These are phyloP conservation scores for Hsuehochloa calcarea DNA, from an alignment of 176 grass and related monocot species.

Conservation along the genomic window DNA sequence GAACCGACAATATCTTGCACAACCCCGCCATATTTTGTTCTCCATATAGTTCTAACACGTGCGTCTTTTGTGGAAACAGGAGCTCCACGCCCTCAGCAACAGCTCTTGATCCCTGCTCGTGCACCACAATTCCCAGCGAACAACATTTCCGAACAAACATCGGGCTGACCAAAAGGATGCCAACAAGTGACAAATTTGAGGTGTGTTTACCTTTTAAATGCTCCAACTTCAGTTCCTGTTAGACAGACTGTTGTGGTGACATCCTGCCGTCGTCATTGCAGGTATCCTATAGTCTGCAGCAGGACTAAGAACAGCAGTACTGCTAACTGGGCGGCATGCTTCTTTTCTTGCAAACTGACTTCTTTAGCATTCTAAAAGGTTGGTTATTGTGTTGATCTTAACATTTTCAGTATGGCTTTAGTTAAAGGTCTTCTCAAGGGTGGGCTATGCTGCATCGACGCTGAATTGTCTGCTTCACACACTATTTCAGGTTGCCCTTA, in stretches of 20 bases:
- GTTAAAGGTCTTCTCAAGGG: not conserved
- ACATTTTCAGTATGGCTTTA: not conserved
- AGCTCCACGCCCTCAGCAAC: constrained; percentile 51
- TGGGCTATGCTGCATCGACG: not conserved
- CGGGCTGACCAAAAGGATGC: constrained; percentile 46
- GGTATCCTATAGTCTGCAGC: constrained; percentile 61
- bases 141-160: constrained; percentile 57
- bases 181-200: constrained; percentile 38
- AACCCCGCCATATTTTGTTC: not conserved
- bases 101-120: constrained; percentile 49
- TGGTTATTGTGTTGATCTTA: not conserved
- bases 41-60: not conserved
- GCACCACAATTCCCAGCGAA: constrained; percentile 51
- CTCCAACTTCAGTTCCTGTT: not conserved
- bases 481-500: constrained; percentile 43
- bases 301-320: constrained; percentile 65
- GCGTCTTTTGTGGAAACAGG: constrained; percentile 35
- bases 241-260: constrained; percentile 7
- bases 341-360: constrained; percentile 71
- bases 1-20: not conserved
- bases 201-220: constrained; percentile 11
- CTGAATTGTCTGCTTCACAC: constrained; percentile 2
- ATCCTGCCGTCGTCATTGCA: not conserved
- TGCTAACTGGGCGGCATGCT: constrained; percentile 59
- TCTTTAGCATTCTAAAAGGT: constrained; percentile 67